These are phyloP conservation scores for Aspergillus hancockii DNA, from an alignment of 495 filamentous ascomycete species.

Conservation along the genomic window DNA sequence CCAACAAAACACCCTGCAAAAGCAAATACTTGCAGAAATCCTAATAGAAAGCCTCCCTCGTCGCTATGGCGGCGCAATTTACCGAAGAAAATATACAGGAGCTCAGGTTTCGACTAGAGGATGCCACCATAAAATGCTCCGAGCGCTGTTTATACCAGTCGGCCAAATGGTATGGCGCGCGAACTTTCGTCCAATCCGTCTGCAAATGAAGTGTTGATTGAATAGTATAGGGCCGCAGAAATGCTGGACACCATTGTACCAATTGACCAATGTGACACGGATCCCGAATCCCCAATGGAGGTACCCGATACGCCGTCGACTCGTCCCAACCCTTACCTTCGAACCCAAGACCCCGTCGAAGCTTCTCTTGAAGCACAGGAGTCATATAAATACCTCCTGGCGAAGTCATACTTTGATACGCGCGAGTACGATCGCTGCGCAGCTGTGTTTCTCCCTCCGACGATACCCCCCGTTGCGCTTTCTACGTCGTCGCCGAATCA, in stretches of 20 bases:
- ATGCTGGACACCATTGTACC: slow-evolving; percentile 77
- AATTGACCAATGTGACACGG: slow-evolving; percentile 50
- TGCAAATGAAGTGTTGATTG: not conserved
- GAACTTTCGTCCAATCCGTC: not conserved
- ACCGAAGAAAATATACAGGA: slow-evolving; percentile 45
- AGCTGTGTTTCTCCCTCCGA: slow-evolving; percentile 80
- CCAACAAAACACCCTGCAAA: not conserved
- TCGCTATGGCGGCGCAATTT: slow-evolving; percentile 38
- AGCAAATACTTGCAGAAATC: not conserved
- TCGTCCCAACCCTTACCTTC: slow-evolving; percentile 48
- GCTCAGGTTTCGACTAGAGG: slow-evolving; percentile 68
- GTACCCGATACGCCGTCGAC: slow-evolving; percentile 34
- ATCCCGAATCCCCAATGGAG: slow-evolving; percentile 61
- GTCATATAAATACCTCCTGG: slow-evolving; percentile 79
- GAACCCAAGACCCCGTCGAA: slow-evolving; percentile 61
- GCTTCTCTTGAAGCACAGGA: slow-evolving; percentile 78
- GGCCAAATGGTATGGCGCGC: slow-evolving; percentile 78
- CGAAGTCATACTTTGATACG: slow-evolving; percentile 94
- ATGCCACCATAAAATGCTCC: slow-evolving; percentile 84
- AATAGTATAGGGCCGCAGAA: slow-evolving; percentile 78
- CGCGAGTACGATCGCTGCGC: slow-evolving; percentile 94
- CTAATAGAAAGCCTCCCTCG: not conserved
- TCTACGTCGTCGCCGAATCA: slow-evolving; percentile 46
- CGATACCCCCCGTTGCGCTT: slow-evolving; percentile 62
- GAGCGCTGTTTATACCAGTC: slow-evolving; percentile 96